These are phyloP conservation scores for Backusella mclennaniae DNA, from an alignment of 192 early-diverging fungal genomes.

Conservation along the genomic window DNA sequence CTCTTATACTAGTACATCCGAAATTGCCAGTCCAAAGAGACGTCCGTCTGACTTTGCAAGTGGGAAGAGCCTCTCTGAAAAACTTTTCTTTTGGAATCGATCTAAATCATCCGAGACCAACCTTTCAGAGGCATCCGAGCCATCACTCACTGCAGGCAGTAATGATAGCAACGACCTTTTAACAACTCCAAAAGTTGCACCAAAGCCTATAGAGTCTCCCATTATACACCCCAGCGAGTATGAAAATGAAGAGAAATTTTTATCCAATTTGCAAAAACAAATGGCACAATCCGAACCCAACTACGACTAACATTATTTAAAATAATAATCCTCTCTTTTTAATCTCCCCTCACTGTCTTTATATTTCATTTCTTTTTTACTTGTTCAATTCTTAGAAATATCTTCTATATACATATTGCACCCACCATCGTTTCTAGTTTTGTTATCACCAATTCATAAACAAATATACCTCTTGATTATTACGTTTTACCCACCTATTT, in stretches of 20 bases:
- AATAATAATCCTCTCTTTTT: neutral
- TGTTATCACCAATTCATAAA: neutral
- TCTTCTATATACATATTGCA: neutral
- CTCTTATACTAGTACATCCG: neutral
- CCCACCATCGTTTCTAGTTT: neutral
- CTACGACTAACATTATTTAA: neutral
- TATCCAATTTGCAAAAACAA: constrained; percentile 6
- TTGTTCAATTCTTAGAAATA: neutral
- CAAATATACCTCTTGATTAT: neutral
- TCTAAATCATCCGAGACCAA: neutral
- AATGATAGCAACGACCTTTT: neutral
- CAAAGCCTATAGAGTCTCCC: neutral
- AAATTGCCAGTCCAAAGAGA: neutral
- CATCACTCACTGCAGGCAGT: neutral
- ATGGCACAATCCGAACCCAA: neutral
- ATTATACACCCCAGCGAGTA: constrained; percentile 32
- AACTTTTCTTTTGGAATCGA: constrained; percentile 10
- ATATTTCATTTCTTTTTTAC: neutral
- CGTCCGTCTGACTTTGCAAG: neutral
- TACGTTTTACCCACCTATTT: neutral
- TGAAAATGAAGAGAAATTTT: constrained; percentile 17
- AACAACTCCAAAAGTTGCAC: neutral
- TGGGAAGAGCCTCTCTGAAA: neutral
- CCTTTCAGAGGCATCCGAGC: neutral
- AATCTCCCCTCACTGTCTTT: neutral